phyloP scores from a whole-genome alignment of 1,284 basidiomycete species.

The Sphagnurus paluster region DNA sequence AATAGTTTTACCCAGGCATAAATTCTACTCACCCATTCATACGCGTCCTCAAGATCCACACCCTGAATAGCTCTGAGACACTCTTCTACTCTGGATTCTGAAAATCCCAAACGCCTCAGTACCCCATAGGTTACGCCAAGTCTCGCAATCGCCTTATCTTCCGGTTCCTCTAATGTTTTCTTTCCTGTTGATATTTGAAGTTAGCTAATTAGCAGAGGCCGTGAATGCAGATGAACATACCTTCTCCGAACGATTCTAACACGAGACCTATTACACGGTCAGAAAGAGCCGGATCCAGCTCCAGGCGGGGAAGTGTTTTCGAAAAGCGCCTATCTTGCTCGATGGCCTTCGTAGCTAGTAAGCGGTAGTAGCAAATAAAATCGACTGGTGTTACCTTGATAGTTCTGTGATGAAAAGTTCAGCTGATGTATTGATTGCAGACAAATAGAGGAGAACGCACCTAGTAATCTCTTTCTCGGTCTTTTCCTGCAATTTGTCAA shows the following conservation, averaged over 20 bases:
- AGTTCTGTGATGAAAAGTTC: slow-evolving; percentile 26
- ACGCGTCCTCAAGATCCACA: slow-evolving; percentile 86
- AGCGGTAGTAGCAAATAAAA: neutral
- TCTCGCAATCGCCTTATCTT: slow-evolving; percentile 74
- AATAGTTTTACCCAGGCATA: slow-evolving; percentile 5
- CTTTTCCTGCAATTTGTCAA: slow-evolving; percentile 86
- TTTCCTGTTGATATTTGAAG: slow-evolving; percentile 27
- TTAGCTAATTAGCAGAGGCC: neutral
- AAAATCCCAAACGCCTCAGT: slow-evolving; percentile 83
- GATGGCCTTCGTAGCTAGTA: slow-evolving; percentile 54
- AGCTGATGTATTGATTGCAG: neutral
- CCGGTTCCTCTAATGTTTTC: slow-evolving; percentile 46
- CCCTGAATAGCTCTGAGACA: slow-evolving; percentile 66
- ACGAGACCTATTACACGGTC: slow-evolving; percentile 62
- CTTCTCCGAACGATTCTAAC: slow-evolving; percentile 38
- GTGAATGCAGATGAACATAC: slow-evolving; percentile 25
- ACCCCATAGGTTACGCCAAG: slow-evolving; percentile 83
- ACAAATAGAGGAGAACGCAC: slow-evolving; percentile 50
- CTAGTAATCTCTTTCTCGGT: slow-evolving; percentile 87
- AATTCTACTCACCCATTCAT: slow-evolving; percentile 76
- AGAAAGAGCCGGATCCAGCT: slow-evolving; percentile 60
- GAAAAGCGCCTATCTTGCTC: slow-evolving; percentile 84
- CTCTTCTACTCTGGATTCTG: slow-evolving; percentile 65
- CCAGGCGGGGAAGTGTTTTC: slow-evolving; percentile 63
- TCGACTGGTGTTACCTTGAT: slow-evolving; percentile 40